Evolutionary conservation across 306 rosid genomes (phyloP), one percentile per base, ranked within the genome.

Genomic region (Dalbergia oliveri): DNA sequence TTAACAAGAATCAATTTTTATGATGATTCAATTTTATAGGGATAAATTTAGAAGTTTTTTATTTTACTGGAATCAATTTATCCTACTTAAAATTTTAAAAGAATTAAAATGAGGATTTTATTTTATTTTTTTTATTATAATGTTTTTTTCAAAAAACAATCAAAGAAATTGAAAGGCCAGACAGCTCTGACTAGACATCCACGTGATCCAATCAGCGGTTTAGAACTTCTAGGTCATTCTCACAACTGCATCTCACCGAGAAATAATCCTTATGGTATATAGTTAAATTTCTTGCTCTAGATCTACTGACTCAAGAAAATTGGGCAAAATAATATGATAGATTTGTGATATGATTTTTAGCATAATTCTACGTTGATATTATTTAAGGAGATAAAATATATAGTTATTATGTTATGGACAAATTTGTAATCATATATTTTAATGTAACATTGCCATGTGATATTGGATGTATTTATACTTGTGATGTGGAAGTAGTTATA

Each of bases 131-230:
- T 26, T 26, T 10, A 53, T 9, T 37, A 2, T 18, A 47, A 51
- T 44, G 11, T 81, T 15, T 21, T 33, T 33, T 37, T 37, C 5
- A 41, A 26, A 11, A 2, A 66, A 31, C 54, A 43, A 72, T 44
- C 0, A 66, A 43, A 61, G 9, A 53, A 77, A 57, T 26, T 26
- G 31, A 26, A 66, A 67, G 75, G 68, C 56, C 81, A 81, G 87
- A 88, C 88, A 82, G 45, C 63, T 73, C 73, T 85, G 83, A 69
- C 50, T 12, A 21, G 70, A 68, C 77, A 81, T 72, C 89, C 98
- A 92, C 84, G 91, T 90, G 98, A 88, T 79, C 71, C 87, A 72
- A 86, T 81, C 85, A 80, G 51, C 49, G 1, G 87, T 75, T 86
- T 80, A 75, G 72, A 82, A 85, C 39, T 85, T 89, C 89, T 81